Percentiles rank a stretch among this genome's conserved stretches.
phyloP scores from a whole-genome alignment of 2,329 filamentous ascomycete species.

The Alternaria postmessia region DNA sequence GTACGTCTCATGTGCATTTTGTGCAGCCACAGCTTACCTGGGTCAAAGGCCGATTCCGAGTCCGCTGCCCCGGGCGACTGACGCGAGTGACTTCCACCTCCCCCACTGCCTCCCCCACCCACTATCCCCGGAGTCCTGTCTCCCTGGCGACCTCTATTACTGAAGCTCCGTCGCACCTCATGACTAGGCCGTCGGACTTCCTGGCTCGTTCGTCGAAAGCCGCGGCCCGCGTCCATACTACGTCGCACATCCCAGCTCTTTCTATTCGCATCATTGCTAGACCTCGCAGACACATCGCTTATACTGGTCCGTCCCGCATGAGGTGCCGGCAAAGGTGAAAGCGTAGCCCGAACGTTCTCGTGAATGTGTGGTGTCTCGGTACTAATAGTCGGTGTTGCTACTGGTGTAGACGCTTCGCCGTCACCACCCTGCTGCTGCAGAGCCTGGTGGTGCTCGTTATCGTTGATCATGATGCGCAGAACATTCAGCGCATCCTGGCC shows the following conservation, averaged over 20 bases:
- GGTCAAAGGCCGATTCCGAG: conserved; percentile 78
- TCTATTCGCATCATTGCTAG: conserved; percentile 47
- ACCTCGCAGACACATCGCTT: conserved; percentile 55
- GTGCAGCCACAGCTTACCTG: conserved; percentile 48
- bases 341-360: conserved; percentile 55
- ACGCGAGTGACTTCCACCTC: too few species aligned
- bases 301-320: conserved; percentile 46
- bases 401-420: conserved; percentile 22
- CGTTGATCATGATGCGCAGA: conserved; percentile 75
- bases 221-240: conserved; percentile 59
- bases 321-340: conserved; percentile 52
- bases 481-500: conserved; percentile 84
- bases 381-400: conserved; percentile 27
- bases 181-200: conserved; percentile 43
- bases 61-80: conserved; percentile 63
- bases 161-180: conserved; percentile 67
- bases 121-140: conserved; percentile 56
- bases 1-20: too few species aligned
- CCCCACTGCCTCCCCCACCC: too few species aligned
- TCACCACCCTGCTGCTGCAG: conserved; percentile 17
- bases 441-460: conserved; percentile 58
- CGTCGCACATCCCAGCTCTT: conserved; percentile 53
- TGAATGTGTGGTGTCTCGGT: conserved; percentile 39
- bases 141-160: conserved; percentile 59
- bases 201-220: conserved; percentile 56